Conservation (phyloP, 225 moss, liverwort and hornwort genomes). For the Neckera pumila region DNA sequence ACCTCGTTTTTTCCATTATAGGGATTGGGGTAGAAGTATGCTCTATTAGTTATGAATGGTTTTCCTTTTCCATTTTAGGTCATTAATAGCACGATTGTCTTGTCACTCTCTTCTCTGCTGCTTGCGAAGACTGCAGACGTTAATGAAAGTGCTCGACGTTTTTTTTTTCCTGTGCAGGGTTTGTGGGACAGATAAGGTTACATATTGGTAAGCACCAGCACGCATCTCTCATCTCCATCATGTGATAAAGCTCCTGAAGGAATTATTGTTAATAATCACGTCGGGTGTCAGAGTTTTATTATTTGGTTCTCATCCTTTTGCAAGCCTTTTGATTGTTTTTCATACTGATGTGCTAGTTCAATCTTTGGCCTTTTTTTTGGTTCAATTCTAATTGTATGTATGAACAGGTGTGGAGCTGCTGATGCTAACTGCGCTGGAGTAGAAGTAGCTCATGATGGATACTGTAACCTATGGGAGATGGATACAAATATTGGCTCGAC, state of each 20-base stretch:
- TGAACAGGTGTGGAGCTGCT: conserved; percentile 69
- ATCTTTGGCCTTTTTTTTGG: not conserved
- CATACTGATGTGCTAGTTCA: not conserved
- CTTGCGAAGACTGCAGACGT: not conserved
- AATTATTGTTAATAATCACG: not conserved
- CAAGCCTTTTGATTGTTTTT: not conserved
- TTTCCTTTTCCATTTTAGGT: not conserved
- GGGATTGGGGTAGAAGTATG: not conserved
- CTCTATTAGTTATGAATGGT: not conserved
- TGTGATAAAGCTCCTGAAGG: not conserved
- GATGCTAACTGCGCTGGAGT: conserved; percentile 87
- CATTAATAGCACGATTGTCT: not conserved
- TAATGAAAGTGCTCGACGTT: not conserved
- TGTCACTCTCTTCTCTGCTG: not conserved
- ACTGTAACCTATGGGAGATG: conserved; percentile 60
- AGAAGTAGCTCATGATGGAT: conserved; percentile 66
- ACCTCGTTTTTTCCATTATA: not conserved
- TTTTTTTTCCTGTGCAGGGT: conserved; percentile 25
- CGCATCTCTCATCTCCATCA: not conserved
- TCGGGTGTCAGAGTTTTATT: not conserved
- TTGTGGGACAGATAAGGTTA: conserved; percentile 65
- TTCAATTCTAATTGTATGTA: not conserved
- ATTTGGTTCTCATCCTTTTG: not conserved
- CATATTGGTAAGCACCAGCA: conserved; percentile 57
- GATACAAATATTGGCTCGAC: conserved; percentile 44